Evolutionary conservation across 2,329 filamentous ascomycete species (phyloP).

Genomic region (Purpureocillium lavendulum): DNA sequence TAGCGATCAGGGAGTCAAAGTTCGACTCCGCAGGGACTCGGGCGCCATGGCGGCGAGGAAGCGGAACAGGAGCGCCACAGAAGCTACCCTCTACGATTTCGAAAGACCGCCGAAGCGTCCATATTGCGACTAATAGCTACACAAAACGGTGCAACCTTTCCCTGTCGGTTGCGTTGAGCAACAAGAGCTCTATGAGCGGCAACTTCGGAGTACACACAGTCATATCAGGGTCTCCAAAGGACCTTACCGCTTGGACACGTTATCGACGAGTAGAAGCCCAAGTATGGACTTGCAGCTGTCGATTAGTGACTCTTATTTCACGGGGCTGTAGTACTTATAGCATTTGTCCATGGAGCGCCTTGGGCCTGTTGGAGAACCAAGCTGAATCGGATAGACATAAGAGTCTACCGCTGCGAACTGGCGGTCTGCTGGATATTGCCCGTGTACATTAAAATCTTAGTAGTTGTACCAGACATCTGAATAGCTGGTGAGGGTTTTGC

Average conservation of each 20-base stretch:
- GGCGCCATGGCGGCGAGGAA: conserved; percentile 46
- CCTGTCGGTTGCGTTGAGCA: conserved; percentile 6
- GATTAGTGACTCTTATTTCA: conserved; percentile 11
- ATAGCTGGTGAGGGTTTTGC: no score
- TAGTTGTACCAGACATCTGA: no score
- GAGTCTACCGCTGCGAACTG: no score
- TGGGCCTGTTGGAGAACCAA: no score
- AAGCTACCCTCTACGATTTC: conserved; percentile 7
- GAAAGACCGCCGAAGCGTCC: conserved; percentile 12
- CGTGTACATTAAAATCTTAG: no score
- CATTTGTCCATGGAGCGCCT: no score
- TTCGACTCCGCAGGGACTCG: conserved; percentile 77
- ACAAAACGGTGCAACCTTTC: conserved; percentile 6
- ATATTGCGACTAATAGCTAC: conserved; percentile 10
- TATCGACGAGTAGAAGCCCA: conserved; percentile 8
- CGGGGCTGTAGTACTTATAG: conserved; percentile 9
- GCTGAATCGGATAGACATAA: no score
- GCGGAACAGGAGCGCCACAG: conserved; percentile 23
- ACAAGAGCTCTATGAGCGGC: conserved; percentile 5
- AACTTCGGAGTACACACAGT: conserved; percentile 3
- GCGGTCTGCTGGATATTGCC: no score
- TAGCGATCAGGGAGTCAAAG: conserved; percentile 76
- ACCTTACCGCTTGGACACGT: conserved; percentile 6
- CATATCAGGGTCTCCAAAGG: conserved; percentile 5
- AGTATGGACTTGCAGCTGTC: conserved; percentile 9